Base-by-base conservation (phyloP, 176 grass and related monocot species). In the Triticum monococcum region DNA sequence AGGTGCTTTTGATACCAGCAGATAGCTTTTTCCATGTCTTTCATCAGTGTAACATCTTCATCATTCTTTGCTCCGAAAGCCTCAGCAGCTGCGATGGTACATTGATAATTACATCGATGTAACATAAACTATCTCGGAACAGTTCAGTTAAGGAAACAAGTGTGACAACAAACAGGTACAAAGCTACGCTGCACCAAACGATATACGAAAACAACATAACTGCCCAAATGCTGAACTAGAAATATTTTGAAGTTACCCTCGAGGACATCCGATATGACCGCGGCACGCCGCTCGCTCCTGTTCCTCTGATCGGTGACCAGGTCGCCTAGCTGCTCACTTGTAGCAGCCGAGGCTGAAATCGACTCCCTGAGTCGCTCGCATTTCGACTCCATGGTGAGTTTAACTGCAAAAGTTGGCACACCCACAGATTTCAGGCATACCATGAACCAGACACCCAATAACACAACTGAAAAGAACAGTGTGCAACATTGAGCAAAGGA, bases 1-100 rank as follows among this genome's bases (percentile, higher is more conserved):
- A 94, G 88, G 59, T 60, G 64, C 17, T 82, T 89, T 43, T 79
- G 54, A n/a, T 83, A 98, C 94, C 97, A 98, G 26, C 8, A 28
- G 28, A 88, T 3, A 83, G 86, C 71, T 60, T 86, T 64, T 70
- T 80, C 70, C 24, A 83, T 33, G 68, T 91, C 74, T 82, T 88
- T 71, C 77, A 4, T 54, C 80, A 5, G 40, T 17, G 67, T 30
- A 18, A 38, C 63, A 82, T 90, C 71, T 77, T 85, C 75, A 24
- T 12, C 35, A 37, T 3, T 36, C 48, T 89, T 89, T 63, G 63
- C 71, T 90, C 91, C 93, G 70, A 75, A 75, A 76, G 70, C 43
- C 83, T 94, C 79, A 12, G 91, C 11, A 81, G 64, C 93, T 98
- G 50, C 10, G 1, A 80, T 5, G 74, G 17, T 57, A 18, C 26